Evolutionary conservation across 495 filamentous ascomycete genomes (phyloP), one percentile per base, ranked within the genome.

Genomic region (Xylaria venustula): DNA sequence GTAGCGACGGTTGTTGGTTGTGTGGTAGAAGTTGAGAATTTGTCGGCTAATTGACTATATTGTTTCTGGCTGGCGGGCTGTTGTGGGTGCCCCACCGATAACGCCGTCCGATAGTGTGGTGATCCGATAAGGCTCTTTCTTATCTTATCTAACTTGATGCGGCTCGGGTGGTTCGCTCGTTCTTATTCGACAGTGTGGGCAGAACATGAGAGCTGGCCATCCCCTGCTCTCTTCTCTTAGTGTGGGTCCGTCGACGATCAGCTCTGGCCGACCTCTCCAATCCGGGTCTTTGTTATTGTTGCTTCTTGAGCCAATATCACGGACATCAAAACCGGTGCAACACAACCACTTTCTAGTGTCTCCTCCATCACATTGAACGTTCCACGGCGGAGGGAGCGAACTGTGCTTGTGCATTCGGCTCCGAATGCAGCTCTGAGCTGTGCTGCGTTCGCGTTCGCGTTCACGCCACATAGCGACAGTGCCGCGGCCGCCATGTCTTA

Each of bases 301-400:
- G 42, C 23, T 36, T 36, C 54, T n/a, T 23, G 11, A 49, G 41
- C 32, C 36, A 34, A 45, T 45, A 44, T 45, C 37, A 45, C 15
- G 17, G 37, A 7, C 53, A n/a, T 55, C 40, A 34, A n/a, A 22
- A 44, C 53, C 20, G 25, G 40, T 26, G 53, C n/a, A 49, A 62
- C 51, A 56, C 37, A 7, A 52, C 58, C 36, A 34, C 42, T 30
- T 46, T 22, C 42, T 8, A 5, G 37, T 23, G n/a, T n/a, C 8
- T 20, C 4, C 15, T 25, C 4, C 6, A 47, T 15, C 30, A 17
- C 41, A 22, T 6, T 48, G 45, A 40, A 25, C 42, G 52, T 61
- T n/a, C 11, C 23, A n/a, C 50, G 46, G 40, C 51, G 34, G 28
- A 83, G 87, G 73, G 25, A 19, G 40, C 57, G 45, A 36, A 22